Percentiles rank a stretch among this genome's conserved stretches.
Evolutionary conservation across 225 moss, liverwort and hornwort genomes (phyloP).

Genomic region (Takakia lepidozioides): DNA sequence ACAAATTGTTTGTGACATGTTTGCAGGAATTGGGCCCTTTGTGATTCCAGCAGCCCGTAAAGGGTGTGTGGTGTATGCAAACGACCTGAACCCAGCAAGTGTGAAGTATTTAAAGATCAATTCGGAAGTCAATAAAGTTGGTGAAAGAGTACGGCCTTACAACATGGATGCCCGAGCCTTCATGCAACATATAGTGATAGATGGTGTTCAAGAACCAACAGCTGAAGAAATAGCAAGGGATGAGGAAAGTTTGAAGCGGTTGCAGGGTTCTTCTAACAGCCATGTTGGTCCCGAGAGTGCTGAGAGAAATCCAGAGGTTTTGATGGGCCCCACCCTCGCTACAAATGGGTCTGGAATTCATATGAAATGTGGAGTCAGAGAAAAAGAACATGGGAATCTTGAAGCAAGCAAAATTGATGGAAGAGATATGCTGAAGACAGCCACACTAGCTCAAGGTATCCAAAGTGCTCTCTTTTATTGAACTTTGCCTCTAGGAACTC

Average conservation of each 20-base stretch:
- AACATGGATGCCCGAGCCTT: constrained; percentile 96
- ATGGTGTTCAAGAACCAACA: no score
- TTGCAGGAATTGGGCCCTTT: constrained; percentile 94
- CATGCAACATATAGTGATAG: constrained; percentile 48
- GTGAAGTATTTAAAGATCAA: constrained; percentile 73
- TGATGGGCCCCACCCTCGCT: no score
- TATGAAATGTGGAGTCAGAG: constrained; percentile 10
- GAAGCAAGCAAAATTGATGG: no score
- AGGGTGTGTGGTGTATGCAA: constrained; percentile 82
- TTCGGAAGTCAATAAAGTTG: constrained; percentile 71
- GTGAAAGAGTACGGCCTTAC: constrained; percentile 48
- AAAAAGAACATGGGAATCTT: background rate
- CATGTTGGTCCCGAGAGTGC: no score
- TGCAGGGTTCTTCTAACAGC: no score
- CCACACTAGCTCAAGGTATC: background rate
- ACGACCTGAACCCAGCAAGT: constrained; percentile 87
- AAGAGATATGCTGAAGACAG: constrained; percentile 11
- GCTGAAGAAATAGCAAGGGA: no score
- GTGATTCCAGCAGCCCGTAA: constrained; percentile 86
- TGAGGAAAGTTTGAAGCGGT: no score
- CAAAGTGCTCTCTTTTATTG: background rate
- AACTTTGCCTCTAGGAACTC: no score
- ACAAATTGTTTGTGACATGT: constrained; percentile 88
- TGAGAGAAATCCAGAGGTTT: no score
- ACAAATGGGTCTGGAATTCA: constrained; percentile 7